phyloP scores from a whole-genome alignment of 176 grass and related monocot species.

The Juncus inflexus region DNA sequence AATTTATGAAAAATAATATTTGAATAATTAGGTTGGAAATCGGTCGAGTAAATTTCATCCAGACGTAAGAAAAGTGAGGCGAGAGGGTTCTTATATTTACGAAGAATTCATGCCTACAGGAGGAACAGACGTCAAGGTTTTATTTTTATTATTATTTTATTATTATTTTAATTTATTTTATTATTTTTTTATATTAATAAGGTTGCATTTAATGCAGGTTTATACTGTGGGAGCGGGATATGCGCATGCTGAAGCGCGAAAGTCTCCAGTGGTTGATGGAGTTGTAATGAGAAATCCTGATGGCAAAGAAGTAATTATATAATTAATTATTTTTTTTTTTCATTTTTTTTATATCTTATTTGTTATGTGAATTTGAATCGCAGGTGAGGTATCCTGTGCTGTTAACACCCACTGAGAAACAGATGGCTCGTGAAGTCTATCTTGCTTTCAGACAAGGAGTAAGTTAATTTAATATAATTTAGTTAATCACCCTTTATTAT shows the following conservation, averaged over 20 bases:
- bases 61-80: constrained; percentile 79
- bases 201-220: constrained; percentile 43
- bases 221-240: constrained; percentile 89
- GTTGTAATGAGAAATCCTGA: constrained; percentile 95
- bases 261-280: constrained; percentile 96
- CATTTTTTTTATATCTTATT: constrained; percentile 17
- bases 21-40: constrained; percentile 70
- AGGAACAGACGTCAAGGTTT: constrained; percentile 96
- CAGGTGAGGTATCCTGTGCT: constrained; percentile 95
- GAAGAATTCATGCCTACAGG: constrained; percentile 99
- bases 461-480: constrained; percentile 27
- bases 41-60: constrained; percentile 94
- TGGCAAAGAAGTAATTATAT: constrained; percentile 79
- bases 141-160: constrained; percentile 10
- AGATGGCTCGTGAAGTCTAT: constrained; percentile 87
- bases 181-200: constrained; percentile 16
- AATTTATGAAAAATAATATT: not conserved
- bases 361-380: constrained; percentile 16
- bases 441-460: constrained; percentile 89
- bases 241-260: constrained; percentile 95
- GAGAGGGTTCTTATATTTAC: constrained; percentile 92
- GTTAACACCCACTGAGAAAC: constrained; percentile 82
- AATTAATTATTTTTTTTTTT: constrained; percentile 12
- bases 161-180: not conserved
- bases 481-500: constrained; percentile 1